These are phyloP conservation scores for Senna siamea DNA, from an alignment of 306 rosid genomes.

Conservation along the genomic window DNA sequence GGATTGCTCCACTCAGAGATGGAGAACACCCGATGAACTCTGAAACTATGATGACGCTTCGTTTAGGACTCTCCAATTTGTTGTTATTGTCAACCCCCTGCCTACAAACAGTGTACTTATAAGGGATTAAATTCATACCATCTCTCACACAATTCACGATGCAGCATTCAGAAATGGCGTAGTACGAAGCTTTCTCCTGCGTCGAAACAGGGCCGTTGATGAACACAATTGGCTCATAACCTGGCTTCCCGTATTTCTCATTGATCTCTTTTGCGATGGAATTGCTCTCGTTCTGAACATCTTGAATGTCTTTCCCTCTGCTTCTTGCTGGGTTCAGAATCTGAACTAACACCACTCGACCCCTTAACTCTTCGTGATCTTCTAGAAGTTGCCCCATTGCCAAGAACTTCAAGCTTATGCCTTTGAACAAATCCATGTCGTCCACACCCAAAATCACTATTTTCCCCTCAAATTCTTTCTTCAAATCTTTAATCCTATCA, in stretches of 20 bases:
- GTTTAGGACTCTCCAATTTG: constrained; percentile 26
- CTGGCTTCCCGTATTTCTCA: constrained; percentile 43
- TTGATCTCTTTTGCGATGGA: constrained; percentile 58
- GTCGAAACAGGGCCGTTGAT: constrained; percentile 53
- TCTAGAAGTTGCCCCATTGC: constrained; percentile 65
- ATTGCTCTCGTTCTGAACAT: constrained; percentile 52
- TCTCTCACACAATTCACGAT: constrained; percentile 74
- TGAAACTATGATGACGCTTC: constrained; percentile 69
- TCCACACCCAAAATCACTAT: constrained; percentile 66
- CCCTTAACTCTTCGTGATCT: constrained; percentile 36
- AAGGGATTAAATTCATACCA: constrained; percentile 83
- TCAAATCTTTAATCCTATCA: constrained; percentile 48
- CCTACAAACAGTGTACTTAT: constrained; percentile 70
- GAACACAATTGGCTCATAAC: constrained; percentile 56
- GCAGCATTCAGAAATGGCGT: constrained; percentile 65
- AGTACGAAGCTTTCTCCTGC: constrained; percentile 60
- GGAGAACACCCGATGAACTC: constrained; percentile 87
- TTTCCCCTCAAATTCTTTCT: constrained; percentile 49
- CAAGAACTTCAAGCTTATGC: constrained; percentile 68
- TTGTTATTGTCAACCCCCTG: constrained; percentile 47
- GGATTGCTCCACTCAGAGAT: constrained; percentile 75
- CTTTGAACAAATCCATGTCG: constrained; percentile 77
- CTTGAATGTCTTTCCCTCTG: constrained; percentile 69
- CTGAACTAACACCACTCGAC: constrained; percentile 68
- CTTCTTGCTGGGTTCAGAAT: constrained; percentile 72